Conservation (phyloP, 75 land plant genomes). For the Chamaecyparis obtusa region DNA sequence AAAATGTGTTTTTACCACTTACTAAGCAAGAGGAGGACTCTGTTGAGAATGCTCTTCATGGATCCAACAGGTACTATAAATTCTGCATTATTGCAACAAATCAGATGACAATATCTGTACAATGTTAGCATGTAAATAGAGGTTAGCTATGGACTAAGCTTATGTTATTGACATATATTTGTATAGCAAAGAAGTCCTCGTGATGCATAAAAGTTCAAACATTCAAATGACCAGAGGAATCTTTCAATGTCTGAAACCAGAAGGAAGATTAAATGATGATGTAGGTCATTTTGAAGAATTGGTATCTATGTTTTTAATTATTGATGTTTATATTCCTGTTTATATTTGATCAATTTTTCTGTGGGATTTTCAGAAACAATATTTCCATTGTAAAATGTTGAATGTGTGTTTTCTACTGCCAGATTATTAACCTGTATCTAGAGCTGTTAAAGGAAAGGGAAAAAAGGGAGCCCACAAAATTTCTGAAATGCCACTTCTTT, state of each 20-base stretch:
- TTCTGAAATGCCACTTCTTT: constrained; percentile 35
- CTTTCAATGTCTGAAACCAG: background rate
- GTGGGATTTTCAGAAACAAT: background rate
- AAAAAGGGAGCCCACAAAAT: constrained; percentile 26
- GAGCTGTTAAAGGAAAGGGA: constrained; percentile 37
- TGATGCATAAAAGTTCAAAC: background rate
- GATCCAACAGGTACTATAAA: background rate
- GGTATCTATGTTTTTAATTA: background rate
- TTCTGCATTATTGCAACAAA: background rate
- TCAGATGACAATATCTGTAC: background rate
- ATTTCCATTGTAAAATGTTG: background rate
- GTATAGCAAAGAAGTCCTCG: background rate
- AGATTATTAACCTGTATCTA: constrained; percentile 41
- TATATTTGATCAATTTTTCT: background rate
- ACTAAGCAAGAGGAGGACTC: background rate
- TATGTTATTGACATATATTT: background rate
- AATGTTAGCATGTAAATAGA: background rate
- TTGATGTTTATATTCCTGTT: background rate
- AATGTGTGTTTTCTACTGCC: background rate
- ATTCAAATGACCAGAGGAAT: background rate
- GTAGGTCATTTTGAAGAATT: background rate
- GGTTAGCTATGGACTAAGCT: background rate
- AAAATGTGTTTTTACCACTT: background rate
- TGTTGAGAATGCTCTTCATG: background rate
- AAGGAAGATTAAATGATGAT: background rate